Evolutionary conservation across 371 early-diverging fungal genomes (phyloP), one percentile per base, ranked within the genome.

Genomic region (Funneliformis caledonium): DNA sequence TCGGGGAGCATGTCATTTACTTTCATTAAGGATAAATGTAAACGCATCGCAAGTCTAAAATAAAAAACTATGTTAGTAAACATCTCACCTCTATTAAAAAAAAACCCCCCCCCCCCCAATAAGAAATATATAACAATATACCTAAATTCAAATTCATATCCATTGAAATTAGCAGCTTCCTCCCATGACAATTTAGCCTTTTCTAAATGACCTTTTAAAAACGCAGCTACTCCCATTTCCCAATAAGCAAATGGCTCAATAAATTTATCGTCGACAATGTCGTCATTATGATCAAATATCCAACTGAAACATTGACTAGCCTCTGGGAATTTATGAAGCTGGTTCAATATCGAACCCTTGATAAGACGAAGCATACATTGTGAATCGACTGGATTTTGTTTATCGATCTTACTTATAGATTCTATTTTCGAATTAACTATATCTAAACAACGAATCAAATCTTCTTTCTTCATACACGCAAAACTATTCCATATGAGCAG

Each of bases 161-260:
- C 85, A 12, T 87, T 85, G 80, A 81, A 86, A 10, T 84, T 74
- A 52, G 86, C 81, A 6, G 90, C 88, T 45, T 82, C 83, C 74
- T 90, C 91, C 92, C 90, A 91, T 9, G 88, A 81, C 9, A 84
- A 86, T 76, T 89, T 88, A 47, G 87, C 88, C 11, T 86, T 83
- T 8, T 86, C 84, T 64, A 88, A 87, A 33, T 85, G 83, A 33
- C 85, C 80, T 31, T 83, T 81, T 42, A 84, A 82, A 90, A 90
- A 90, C 43, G 85, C 85, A 4, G 87, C 86, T 16, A 89, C 88
- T 56, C 92, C 92, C 2, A 89, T 87, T 81, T 92, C 92, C 89
- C 91, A 92, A 80, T 87, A 90, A 26, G 91, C 87, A 80, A 89
- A 92, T 10, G 92, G 92, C 8, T 89, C 84, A 10, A 91, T 82